Evolutionary conservation across 148 eudicot species (phyloP).

Genomic region (Drosera capensis): DNA sequence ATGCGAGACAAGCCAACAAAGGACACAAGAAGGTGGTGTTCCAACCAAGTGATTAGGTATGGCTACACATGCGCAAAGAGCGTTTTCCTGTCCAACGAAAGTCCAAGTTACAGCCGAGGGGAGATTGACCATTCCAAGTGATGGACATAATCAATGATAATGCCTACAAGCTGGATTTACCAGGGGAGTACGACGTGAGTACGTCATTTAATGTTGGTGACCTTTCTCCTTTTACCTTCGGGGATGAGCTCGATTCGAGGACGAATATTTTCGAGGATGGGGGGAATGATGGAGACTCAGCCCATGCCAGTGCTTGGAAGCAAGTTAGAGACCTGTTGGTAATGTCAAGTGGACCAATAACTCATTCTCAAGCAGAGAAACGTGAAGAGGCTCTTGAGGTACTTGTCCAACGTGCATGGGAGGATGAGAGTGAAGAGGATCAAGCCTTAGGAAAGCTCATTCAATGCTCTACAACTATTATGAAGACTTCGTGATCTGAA

Average conservation of each 20-base stretch:
- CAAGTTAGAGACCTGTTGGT: too few relatives aligned
- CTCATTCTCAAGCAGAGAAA: too few relatives aligned
- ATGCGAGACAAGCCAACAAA: not conserved
- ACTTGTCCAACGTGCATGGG: too few relatives aligned
- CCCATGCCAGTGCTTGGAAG: too few relatives aligned
- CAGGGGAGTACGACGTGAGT: not conserved
- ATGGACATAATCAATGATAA: not conserved
- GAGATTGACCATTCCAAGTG: not conserved
- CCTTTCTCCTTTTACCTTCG: not conserved
- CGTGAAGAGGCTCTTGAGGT: too few relatives aligned
- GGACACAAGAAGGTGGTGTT: not conserved
- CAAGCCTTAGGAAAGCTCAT: too few relatives aligned
- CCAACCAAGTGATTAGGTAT: slow-evolving; percentile 2
- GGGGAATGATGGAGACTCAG: not conserved
- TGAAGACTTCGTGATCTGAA: too few relatives aligned
- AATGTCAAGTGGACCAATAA: too few relatives aligned
- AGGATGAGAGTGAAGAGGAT: too few relatives aligned
- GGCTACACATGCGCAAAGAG: not conserved
- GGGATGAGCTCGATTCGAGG: not conserved
- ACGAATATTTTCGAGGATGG: not conserved
- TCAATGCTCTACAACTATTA: too few relatives aligned
- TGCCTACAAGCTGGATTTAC: not conserved
- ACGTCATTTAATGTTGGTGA: not conserved
- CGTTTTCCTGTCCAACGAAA: not conserved
- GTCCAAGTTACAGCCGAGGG: not conserved